A percentile compares a stretch with the other conserved stretches of the same genome.
Evolutionary conservation across 1,139 yeast species (phyloP).

Genomic region (Pichia sp.): DNA sequence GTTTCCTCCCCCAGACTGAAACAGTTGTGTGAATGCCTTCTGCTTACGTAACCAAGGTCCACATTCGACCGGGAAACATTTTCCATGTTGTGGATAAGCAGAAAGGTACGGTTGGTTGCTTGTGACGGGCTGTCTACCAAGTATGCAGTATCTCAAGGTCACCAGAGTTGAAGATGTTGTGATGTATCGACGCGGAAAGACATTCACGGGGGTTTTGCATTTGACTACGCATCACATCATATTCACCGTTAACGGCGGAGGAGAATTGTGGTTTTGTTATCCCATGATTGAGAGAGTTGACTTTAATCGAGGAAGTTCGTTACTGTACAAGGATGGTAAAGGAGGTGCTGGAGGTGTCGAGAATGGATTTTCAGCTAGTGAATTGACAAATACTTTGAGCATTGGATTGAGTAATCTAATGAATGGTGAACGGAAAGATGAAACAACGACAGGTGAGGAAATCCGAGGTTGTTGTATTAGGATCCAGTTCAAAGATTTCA

Average conservation of each 20-base stretch:
- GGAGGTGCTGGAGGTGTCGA: not conserved
- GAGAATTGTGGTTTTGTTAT: conserved; percentile 78
- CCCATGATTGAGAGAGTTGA: conserved; percentile 71
- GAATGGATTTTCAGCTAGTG: conserved; percentile 5
- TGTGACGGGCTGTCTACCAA: not conserved
- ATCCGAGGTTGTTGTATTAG: conserved; percentile 33
- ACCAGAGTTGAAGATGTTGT: conserved; percentile 61
- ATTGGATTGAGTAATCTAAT: conserved; percentile 8
- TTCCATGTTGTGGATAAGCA: too few relatives aligned
- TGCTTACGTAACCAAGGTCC: too few relatives aligned
- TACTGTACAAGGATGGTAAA: conserved; percentile 12
- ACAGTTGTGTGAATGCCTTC: too few relatives aligned
- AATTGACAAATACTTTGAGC: conserved; percentile 7
- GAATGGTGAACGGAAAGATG: not conserved
- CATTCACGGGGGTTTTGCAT: conserved; percentile 61
- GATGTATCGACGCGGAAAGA: conserved; percentile 61
- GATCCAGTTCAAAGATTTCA: conserved; percentile 77
- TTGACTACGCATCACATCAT: conserved; percentile 84
- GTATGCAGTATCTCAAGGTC: conserved; percentile 50
- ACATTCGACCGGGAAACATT: too few relatives aligned
- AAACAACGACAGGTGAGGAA: not conserved
- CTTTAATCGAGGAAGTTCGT: conserved; percentile 46
- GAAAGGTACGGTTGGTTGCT: too few relatives aligned
- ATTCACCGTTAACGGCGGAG: conserved; percentile 34
- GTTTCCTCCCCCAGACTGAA: too few relatives aligned